phyloP scores from a whole-genome alignment of 1,284 basidiomycete species.

The Ustilago nuda region DNA sequence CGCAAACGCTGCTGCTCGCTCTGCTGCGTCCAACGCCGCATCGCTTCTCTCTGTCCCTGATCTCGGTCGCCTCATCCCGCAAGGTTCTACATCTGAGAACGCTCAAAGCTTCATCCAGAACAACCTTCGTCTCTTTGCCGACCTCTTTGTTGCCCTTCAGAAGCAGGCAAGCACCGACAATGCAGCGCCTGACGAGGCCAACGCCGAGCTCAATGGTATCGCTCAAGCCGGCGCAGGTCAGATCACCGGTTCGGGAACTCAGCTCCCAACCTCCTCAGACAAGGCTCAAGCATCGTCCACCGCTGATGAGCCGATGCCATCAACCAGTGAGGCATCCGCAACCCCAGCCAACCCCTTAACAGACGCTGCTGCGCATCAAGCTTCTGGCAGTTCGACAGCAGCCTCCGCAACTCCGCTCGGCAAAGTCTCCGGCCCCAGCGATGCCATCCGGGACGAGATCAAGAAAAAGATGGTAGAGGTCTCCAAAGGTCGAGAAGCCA shows the following conservation, averaged over 20 bases:
- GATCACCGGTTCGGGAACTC: neutral
- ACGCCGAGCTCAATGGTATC: neutral
- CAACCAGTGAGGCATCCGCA: neutral
- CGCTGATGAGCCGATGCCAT: neutral
- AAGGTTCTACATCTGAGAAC: slow-evolving; percentile 37
- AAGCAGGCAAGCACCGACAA: slow-evolving; percentile 42
- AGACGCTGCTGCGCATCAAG: neutral
- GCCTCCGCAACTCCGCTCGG: neutral
- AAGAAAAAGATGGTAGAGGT: slow-evolving; percentile 46
- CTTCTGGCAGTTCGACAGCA: neutral
- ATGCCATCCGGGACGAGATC: slow-evolving; percentile 40
- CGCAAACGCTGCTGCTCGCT: slow-evolving; percentile 29
- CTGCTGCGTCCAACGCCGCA: slow-evolving; percentile 29
- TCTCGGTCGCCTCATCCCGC: slow-evolving; percentile 47
- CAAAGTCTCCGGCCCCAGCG: slow-evolving; percentile 26
- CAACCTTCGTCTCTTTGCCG: slow-evolving; percentile 45
- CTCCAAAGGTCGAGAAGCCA: slow-evolving; percentile 32
- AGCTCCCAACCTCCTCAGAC: too few relatives aligned
- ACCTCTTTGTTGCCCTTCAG: slow-evolving; percentile 50
- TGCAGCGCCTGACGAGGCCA: slow-evolving; percentile 12
- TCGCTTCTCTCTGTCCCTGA: slow-evolving; percentile 44
- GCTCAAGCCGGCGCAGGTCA: slow-evolving; percentile 2
- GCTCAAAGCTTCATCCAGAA: slow-evolving; percentile 44
- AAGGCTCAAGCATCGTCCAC: neutral
- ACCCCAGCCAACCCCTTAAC: neutral